phyloP scores from a whole-genome alignment of 768 basidiomycete genomes.

The Artomyces pyxidatus region DNA sequence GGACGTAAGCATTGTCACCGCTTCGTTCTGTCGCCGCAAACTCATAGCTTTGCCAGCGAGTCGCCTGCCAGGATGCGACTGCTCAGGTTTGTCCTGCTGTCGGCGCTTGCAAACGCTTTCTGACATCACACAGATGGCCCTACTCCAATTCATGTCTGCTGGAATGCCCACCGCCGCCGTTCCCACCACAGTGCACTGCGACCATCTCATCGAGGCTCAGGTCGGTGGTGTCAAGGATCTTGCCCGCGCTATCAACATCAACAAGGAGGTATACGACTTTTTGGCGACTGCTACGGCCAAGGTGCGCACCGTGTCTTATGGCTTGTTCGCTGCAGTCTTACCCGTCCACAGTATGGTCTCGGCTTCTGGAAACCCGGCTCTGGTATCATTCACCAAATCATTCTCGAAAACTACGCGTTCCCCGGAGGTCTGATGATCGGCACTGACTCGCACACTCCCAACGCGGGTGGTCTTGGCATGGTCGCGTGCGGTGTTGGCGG shows the following conservation, averaged over 20 bases:
- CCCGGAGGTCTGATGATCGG: slow-evolving; percentile 99
- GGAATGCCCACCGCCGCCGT: slow-evolving; percentile 97
- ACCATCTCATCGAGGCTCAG: slow-evolving; percentile 98
- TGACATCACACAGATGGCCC: slow-evolving; percentile 70
- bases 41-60: slow-evolving; percentile 42
- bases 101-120: neutral
- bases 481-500: slow-evolving; percentile 99
- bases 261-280: slow-evolving; percentile 99
- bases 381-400: slow-evolving; percentile 99
- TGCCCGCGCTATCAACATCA: slow-evolving; percentile 82
- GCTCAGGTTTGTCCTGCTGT: slow-evolving; percentile 41
- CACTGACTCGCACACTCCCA: slow-evolving; percentile 98
- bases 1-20: slow-evolving; percentile 65
- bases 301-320: slow-evolving; percentile 30
- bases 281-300: slow-evolving; percentile 95
- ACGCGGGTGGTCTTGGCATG: slow-evolving; percentile 99
- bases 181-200: slow-evolving; percentile 97
- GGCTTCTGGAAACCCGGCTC: slow-evolving; percentile 99
- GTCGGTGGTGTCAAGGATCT: slow-evolving; percentile 91
- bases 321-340: too few species aligned
- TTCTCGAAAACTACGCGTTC: slow-evolving; percentile 99
- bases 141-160: slow-evolving; percentile 99
- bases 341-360: slow-evolving; percentile 86
- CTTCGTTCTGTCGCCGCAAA: slow-evolving; percentile 2
- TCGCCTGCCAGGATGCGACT: slow-evolving; percentile 87